Evolutionary conservation across 805 yeast genomes (phyloP).

Genomic region (Barnettozyma wickerhamii): DNA sequence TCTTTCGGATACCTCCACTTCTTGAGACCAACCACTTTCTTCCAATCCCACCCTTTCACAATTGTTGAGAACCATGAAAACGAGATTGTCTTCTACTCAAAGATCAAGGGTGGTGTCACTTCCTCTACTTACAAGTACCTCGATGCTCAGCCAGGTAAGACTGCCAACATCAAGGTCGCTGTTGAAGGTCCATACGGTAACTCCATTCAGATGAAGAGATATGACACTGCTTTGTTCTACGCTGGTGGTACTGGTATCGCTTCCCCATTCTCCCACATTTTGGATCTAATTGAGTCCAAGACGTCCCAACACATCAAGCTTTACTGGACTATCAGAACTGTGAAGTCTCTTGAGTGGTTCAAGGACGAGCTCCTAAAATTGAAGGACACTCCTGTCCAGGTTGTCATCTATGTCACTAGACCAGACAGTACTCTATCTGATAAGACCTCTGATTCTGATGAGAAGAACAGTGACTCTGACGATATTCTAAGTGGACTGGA

Average conservation of each 20-base stretch:
- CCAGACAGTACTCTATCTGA: constrained; percentile 12
- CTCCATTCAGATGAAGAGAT: constrained; percentile 30
- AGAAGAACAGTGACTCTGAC: background rate
- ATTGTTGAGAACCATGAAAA: constrained; percentile 38
- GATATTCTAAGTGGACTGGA: constrained; percentile 13
- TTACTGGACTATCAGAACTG: constrained; percentile 62
- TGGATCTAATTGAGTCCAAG: constrained; percentile 20
- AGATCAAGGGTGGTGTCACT: constrained; percentile 53
- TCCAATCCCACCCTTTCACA: constrained; percentile 78
- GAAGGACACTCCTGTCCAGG: constrained; percentile 10
- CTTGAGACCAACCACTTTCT: constrained; percentile 45
- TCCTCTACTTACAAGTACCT: constrained; percentile 24
- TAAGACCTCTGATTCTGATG: constrained; percentile 7
- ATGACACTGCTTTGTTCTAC: constrained; percentile 36
- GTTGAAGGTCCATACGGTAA: constrained; percentile 68
- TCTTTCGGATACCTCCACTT: constrained; percentile 57
- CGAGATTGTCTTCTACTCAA: constrained; percentile 41
- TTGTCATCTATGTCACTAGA: constrained; percentile 20
- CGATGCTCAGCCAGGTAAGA: constrained; percentile 24
- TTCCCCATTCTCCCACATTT: constrained; percentile 41
- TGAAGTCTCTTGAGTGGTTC: constrained; percentile 49
- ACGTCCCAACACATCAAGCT: constrained; percentile 37
- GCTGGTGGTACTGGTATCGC: constrained; percentile 54
- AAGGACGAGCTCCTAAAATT: constrained; percentile 37
- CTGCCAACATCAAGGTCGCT: constrained; percentile 30